Evolutionary conservation across 768 basidiomycete species (phyloP).

Genomic region (Suillus variegatus): DNA sequence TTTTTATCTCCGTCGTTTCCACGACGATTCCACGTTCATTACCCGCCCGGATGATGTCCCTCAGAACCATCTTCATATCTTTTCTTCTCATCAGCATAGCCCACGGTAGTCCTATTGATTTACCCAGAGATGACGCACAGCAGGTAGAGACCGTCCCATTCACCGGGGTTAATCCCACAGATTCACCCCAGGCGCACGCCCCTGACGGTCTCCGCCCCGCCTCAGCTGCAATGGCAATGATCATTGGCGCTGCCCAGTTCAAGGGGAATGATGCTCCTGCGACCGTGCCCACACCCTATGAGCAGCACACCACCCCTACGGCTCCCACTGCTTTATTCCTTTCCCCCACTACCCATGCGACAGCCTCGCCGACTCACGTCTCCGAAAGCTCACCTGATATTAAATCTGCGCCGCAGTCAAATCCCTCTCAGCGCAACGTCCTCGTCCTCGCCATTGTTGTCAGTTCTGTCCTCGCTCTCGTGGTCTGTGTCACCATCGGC

Average conservation of each 20-base stretch:
- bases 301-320: not conserved
- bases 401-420: slow-evolving; percentile 9
- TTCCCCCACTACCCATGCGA: not conserved
- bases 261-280: slow-evolving; percentile 8
- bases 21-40: slow-evolving; percentile 8
- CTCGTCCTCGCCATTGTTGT: slow-evolving; percentile 14
- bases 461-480: slow-evolving; percentile 18
- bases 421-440: slow-evolving; percentile 9
- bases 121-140: slow-evolving; percentile 13
- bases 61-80: not conserved
- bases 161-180: not conserved
- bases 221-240: slow-evolving; percentile 6
- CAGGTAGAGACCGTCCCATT: not conserved
- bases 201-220: slow-evolving; percentile 10
- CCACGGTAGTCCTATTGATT: not conserved
- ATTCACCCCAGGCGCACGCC: not conserved
- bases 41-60: slow-evolving; percentile 1
- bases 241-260: slow-evolving; percentile 5
- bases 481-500: slow-evolving; percentile 5
- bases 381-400: slow-evolving; percentile 15
- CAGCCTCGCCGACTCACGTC: slow-evolving; percentile 2
- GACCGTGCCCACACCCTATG: slow-evolving; percentile 16
- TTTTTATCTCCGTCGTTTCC: not conserved
- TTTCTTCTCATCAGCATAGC: not conserved
- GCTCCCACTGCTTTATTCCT: not conserved